Percentiles rank a stretch among this genome's conserved stretches.
Evolutionary conservation across 2,329 filamentous ascomycete genomes (phyloP).

Genomic region (Xylogone sp.): DNA sequence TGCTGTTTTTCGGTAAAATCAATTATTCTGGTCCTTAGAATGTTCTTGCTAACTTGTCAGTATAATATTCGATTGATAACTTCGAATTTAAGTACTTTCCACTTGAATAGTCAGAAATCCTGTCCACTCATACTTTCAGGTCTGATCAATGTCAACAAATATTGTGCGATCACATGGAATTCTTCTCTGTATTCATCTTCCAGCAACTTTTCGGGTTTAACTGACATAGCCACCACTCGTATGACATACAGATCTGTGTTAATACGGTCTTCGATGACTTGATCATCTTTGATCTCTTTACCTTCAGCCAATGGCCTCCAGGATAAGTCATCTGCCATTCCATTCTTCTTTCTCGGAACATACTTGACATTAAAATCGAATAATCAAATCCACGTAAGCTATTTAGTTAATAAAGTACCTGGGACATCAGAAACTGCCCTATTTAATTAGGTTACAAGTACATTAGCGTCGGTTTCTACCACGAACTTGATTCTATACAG

Average conservation of each 20-base stretch:
- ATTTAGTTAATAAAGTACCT: neutral
- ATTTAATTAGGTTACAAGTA: neutral
- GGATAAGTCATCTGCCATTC: neutral
- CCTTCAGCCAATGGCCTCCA: no score
- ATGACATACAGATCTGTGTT: neutral
- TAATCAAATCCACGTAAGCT: neutral
- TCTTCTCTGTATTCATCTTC: neutral
- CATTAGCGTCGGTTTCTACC: neutral
- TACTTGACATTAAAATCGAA: neutral
- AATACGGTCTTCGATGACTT: neutral
- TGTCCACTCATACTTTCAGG: neutral
- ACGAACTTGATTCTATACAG: neutral
- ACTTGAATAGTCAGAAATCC: neutral
- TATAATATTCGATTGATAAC: neutral
- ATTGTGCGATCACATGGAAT: neutral
- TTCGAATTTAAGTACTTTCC: neutral
- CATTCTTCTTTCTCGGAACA: neutral
- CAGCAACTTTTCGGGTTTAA: neutral
- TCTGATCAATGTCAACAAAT: no score
- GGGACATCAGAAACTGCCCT: neutral
- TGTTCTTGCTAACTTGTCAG: neutral
- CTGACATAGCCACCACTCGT: neutral
- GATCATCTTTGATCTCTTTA: no score
- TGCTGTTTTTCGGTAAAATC: no score
- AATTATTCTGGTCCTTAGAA: no score